phyloP scores from a whole-genome alignment of 1,284 basidiomycete species.

The Cryptococcus hybrid region DNA sequence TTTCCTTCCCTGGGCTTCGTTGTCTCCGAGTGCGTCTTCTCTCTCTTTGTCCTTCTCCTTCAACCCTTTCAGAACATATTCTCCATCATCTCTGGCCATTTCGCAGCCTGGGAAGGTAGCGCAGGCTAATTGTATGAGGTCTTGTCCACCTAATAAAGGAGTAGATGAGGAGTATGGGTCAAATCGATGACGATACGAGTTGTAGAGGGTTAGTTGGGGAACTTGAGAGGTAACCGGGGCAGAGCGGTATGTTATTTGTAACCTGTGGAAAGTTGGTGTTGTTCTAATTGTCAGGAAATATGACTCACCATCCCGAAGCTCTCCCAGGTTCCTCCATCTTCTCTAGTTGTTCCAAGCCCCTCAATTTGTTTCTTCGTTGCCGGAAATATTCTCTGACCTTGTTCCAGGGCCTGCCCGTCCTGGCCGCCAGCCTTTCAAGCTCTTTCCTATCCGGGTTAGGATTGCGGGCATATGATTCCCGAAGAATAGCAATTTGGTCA shows the following conservation, averaged over 20 bases:
- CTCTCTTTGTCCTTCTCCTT: slow-evolving; percentile 27
- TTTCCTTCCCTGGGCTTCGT: neutral
- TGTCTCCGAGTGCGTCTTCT: neutral
- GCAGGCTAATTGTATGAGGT: slow-evolving; percentile 44
- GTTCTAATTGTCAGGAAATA: neutral
- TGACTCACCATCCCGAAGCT: slow-evolving; percentile 41
- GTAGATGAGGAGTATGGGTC: slow-evolving; percentile 33
- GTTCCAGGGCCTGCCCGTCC: slow-evolving; percentile 40
- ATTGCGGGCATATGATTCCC: slow-evolving; percentile 40
- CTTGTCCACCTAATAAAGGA: slow-evolving; percentile 42
- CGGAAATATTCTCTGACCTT: slow-evolving; percentile 47
- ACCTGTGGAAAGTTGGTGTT: slow-evolving; percentile 18
- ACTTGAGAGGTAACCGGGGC: slow-evolving; percentile 22
- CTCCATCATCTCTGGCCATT: slow-evolving; percentile 42
- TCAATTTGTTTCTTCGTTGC: slow-evolving; percentile 43
- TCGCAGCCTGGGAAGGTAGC: slow-evolving; percentile 45
- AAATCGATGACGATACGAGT: slow-evolving; percentile 41
- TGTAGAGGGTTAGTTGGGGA: slow-evolving; percentile 41
- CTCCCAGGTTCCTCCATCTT: slow-evolving; percentile 43
- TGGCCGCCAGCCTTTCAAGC: slow-evolving; percentile 31
- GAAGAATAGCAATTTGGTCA: slow-evolving; percentile 37
- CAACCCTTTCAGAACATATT: slow-evolving; percentile 41
- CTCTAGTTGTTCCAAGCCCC: slow-evolving; percentile 39
- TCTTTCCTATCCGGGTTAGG: slow-evolving; percentile 41
- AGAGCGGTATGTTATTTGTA: slow-evolving; percentile 39